Base-by-base conservation (phyloP, 371 early-diverging fungal species). In the Blakeslea trispora region DNA sequence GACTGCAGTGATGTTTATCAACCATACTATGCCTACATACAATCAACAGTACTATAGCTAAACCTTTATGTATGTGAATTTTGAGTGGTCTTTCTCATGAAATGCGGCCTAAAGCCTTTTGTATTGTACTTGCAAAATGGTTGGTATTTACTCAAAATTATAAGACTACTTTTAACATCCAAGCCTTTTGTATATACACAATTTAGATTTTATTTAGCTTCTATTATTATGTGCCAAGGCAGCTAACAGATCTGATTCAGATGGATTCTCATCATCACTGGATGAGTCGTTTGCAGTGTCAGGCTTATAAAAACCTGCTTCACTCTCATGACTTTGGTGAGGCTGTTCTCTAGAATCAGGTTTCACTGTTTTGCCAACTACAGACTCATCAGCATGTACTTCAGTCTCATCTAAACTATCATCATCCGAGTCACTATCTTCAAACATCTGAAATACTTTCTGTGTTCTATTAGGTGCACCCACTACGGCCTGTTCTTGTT, bases 351-450 rank as follows among this genome's bases (percentile, higher is more conserved):
- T n/a, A n/a, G n/a, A n/a, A 49, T 56, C 32, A 0, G 57, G 57
- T 45, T 57, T 57, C 8, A 50, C 57, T 17, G 45, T 22, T 45
- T 45, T 46, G n/a, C 45, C 46, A 4, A 51, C 15, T 9, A 2
- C 8, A 19, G 15, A 3, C 1, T 43, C 8, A 34, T 18, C 7
- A 11, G 34, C 17, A 13, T 17, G 21, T 22, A 37, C 31, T 14
- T 31, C 34, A 6, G n/a, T 11, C 10, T 61, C 54, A 21, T 54
- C 41, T 18, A 47, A 49, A 18, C 42, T 48, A 24, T 52, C 51
- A 21, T 58, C 59, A 41, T 52, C 54, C 2, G 52, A 56, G 23
- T 63, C 63, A 28, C 39, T 40, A 42, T 62, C 63, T 8, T 46
- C 50, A 49, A 63, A 63, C 58, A 63, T 53, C 37, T 39, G 34